Evolutionary conservation across 2,329 filamentous ascomycete species (phyloP).

Genomic region (Neurospora sp.): DNA sequence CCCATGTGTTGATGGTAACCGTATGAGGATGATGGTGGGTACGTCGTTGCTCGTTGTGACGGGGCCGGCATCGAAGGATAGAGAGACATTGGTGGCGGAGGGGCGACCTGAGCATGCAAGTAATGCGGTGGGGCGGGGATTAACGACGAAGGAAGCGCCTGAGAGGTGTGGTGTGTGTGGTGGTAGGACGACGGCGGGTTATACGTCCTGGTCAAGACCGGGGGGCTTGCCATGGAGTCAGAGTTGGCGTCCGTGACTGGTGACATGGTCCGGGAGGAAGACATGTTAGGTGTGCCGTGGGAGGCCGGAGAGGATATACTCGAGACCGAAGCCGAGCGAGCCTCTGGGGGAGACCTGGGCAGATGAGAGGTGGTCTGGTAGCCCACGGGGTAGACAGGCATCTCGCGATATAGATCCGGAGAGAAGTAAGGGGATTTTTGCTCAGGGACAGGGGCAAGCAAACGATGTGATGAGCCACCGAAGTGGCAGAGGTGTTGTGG

Average conservation of each 20-base stretch:
- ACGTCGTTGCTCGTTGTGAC: slow-evolving; percentile 2
- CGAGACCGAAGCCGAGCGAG: slow-evolving; percentile 14
- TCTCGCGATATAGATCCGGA: slow-evolving; percentile 3
- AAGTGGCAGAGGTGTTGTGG: slow-evolving; percentile 4
- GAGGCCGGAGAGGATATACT: slow-evolving; percentile 13
- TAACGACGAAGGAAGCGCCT: slow-evolving; percentile 5
- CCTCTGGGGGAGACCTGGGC: slow-evolving; percentile 4
- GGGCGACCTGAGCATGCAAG: slow-evolving; percentile 5
- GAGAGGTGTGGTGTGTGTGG: slow-evolving; percentile 2
- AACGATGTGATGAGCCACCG: slow-evolving; percentile 6
- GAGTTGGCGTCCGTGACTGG: slow-evolving; percentile 6
- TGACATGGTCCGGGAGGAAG: slow-evolving; percentile 11
- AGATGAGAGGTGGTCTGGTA: slow-evolving; percentile 2
- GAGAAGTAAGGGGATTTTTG: neutral
- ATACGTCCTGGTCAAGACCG: slow-evolving; percentile 3
- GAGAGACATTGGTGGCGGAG: slow-evolving; percentile 3
- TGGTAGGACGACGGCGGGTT: slow-evolving; percentile 5
- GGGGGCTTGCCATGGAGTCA: neutral
- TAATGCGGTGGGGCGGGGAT: slow-evolving; percentile 10
- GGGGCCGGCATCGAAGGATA: slow-evolving; percentile 5
- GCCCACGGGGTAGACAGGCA: slow-evolving; percentile 3
- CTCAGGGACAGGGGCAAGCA: slow-evolving; percentile 6
- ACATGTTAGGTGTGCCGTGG: slow-evolving; percentile 2
- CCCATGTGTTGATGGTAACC: slow-evolving; percentile 4
- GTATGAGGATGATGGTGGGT: slow-evolving; percentile 5